phyloP scores from a whole-genome alignment of 2,329 filamentous ascomycete genomes.

The Scleromitrula shiraiana region DNA sequence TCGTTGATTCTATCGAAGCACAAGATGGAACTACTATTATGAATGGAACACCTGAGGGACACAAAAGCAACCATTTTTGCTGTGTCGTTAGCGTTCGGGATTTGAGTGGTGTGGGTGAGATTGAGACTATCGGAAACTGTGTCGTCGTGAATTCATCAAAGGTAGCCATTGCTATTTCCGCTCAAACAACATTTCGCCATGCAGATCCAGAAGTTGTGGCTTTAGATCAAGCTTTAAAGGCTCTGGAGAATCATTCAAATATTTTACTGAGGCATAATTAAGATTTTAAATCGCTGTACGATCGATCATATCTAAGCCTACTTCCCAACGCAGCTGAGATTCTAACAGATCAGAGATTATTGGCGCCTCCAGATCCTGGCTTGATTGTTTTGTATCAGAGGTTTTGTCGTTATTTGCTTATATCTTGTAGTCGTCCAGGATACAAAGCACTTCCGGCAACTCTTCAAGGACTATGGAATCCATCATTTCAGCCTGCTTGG shows the following conservation, averaged over 20 bases:
- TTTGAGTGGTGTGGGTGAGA: constrained; percentile 20
- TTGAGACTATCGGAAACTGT: constrained; percentile 29
- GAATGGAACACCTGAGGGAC: constrained; percentile 33
- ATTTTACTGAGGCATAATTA: constrained; percentile 26
- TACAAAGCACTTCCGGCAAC: constrained; percentile 33
- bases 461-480: constrained; percentile 39
- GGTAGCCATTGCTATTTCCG: constrained; percentile 31
- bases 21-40: constrained; percentile 30
- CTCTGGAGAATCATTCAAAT: constrained; percentile 9
- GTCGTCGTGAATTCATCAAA: constrained; percentile 32
- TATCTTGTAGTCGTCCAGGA: constrained; percentile 29
- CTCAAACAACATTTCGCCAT: constrained; percentile 33
- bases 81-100: constrained; percentile 27
- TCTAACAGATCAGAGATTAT: constrained; percentile 28
- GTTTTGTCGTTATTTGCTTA: constrained; percentile 34
- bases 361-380: constrained; percentile 15
- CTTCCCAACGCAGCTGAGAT: constrained; percentile 18
- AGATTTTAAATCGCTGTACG: constrained; percentile 31
- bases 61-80: constrained; percentile 28
- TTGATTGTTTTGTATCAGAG: constrained; percentile 30
- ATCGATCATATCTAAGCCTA: constrained; percentile 24
- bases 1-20: constrained; percentile 32
- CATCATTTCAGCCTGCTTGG: constrained; percentile 36
- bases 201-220: constrained; percentile 18
- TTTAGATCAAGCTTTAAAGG: not conserved